Evolutionary conservation across 257 asterid species (phyloP), one percentile per base, ranked within the genome.

Genomic region (Anisodus tanguticus): DNA sequence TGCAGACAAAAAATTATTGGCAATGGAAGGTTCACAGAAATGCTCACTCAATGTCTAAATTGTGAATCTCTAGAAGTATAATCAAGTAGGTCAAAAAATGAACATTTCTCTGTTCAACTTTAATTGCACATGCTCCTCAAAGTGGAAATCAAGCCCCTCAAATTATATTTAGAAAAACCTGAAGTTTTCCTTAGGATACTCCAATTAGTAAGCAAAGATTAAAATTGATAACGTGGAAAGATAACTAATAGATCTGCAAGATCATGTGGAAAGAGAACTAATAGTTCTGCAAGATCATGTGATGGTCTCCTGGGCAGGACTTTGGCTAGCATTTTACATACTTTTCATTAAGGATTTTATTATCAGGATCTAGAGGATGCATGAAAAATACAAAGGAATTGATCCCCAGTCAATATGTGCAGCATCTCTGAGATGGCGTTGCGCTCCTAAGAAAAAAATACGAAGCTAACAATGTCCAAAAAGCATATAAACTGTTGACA

Each of bases 71-170:
- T 45, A 71, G 39, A 71, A 71, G 58, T 74, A 49, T 10, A 49
- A 74, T 49, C 62, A 51, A 74, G 81, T 51, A 74, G 62, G 60
- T 74, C 81, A 74, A 74, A 35, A 63, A 74, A 11, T 6, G 51
- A 74, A 51, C 19, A 49, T 22, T 49, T 74, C 45, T 74, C 59
- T 47, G 8, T 45, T n/a, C 80, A 72, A 72, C 59, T n/a, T 26
- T 19, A 45, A 47, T 51, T 72, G 41, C 39, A 72, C 58, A 19
- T 72, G 59, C 80, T 72, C 80, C 80, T 72, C 59, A 19, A 47
- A 72, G 54, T 19, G 59, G 3, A 19, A 45, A 49, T 22, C 35
- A 74, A 19, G 43, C 43, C 43, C 60, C 60, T 74, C 60, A 74
- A 72, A 19, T 74, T 10, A 45, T 49, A 49, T 49, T 74, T 49